Evolutionary conservation across 1,284 basidiomycete genomes (phyloP).

Genomic region (Melampsora americana): DNA sequence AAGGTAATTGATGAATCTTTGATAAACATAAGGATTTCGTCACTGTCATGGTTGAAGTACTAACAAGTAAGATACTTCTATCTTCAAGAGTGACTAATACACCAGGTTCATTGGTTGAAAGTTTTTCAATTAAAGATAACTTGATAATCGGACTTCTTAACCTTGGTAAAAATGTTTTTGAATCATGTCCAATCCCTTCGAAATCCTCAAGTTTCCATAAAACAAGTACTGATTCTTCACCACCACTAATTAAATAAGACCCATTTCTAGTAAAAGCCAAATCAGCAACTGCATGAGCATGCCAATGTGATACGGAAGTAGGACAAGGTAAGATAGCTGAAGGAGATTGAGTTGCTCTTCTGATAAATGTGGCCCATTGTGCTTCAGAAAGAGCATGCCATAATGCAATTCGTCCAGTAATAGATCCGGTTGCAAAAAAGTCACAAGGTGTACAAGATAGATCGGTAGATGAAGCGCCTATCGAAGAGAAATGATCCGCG

Average conservation of each 20-base stretch:
- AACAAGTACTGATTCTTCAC: slow-evolving; percentile 91
- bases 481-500: slow-evolving; percentile 31
- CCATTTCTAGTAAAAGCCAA: slow-evolving; percentile 86
- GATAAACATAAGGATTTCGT: slow-evolving; percentile 59
- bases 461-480: slow-evolving; percentile 15
- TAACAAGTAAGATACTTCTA: slow-evolving; percentile 75
- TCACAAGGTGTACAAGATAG: slow-evolving; percentile 33
- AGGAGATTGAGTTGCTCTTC: slow-evolving; percentile 1
- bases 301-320: slow-evolving; percentile 90
- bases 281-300: slow-evolving; percentile 88
- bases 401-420: slow-evolving; percentile 37
- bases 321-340: slow-evolving; percentile 14
- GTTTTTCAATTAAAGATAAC: slow-evolving; percentile 64
- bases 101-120: slow-evolving; percentile 69
- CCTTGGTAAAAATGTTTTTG: slow-evolving; percentile 83
- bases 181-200: slow-evolving; percentile 61
- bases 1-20: slow-evolving; percentile 49
- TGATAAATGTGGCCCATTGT: slow-evolving; percentile 19
- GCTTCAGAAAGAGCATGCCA: slow-evolving; percentile 40
- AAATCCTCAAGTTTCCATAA: slow-evolving; percentile 78
- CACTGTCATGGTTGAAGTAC: slow-evolving; percentile 68
- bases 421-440: slow-evolving; percentile 43
- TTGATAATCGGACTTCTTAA: slow-evolving; percentile 75
- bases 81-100: slow-evolving; percentile 80
- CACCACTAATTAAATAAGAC: slow-evolving; percentile 87